Conservation (phyloP, 371 early-diverging fungal genomes). For the Thermomucor indicae-seudaticae region DNA sequence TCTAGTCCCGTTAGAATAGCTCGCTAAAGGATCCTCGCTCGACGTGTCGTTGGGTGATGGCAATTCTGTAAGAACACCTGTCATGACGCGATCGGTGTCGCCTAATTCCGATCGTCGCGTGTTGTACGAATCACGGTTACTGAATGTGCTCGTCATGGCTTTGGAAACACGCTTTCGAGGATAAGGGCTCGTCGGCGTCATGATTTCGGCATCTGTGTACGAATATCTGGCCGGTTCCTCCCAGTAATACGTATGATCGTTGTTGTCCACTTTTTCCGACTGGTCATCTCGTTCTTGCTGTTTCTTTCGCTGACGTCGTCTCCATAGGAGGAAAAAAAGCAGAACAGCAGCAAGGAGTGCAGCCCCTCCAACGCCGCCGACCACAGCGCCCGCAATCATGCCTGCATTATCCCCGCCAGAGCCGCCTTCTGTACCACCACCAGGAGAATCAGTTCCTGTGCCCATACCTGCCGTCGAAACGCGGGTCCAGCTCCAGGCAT, state of each 20-base stretch:
- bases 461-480: constrained; percentile 13
- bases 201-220: neutral
- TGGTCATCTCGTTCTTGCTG: neutral
- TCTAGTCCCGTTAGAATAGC: constrained; percentile 8
- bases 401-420: neutral
- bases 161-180: constrained; percentile 9
- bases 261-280: constrained; percentile 8
- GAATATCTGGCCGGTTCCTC: neutral
- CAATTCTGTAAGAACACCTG: constrained; percentile 22
- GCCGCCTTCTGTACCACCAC: no score
- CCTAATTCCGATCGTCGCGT: constrained; percentile 23
- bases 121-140: constrained; percentile 1
- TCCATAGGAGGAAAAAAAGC: constrained; percentile 6
- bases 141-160: constrained; percentile 6
- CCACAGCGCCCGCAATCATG: constrained; percentile 18
- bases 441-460: neutral
- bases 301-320: constrained; percentile 4
- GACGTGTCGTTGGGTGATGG: constrained; percentile 4
- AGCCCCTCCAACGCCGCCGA: constrained; percentile 16
- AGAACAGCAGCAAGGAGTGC: constrained; percentile 3
- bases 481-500: constrained; percentile 19
- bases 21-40: neutral
- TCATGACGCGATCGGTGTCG: constrained; percentile 25
- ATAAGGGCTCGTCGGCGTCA: no score
- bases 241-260: constrained; percentile 10